phyloP scores from a whole-genome alignment of 345 rosid species.

The Odontarrhena argentea region DNA sequence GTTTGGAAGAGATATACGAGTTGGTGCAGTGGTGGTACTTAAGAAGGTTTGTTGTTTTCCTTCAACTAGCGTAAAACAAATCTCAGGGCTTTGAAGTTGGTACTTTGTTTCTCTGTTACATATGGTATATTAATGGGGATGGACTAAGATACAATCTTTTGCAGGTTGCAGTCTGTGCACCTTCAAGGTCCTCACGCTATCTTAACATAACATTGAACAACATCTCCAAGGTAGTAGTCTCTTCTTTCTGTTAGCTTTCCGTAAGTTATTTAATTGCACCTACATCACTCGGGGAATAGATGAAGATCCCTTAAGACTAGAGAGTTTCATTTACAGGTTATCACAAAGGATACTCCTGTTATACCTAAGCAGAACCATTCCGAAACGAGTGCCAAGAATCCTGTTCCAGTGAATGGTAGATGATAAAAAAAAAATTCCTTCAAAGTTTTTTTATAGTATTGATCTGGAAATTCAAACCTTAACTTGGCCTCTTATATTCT shows the following conservation, averaged over 20 bases:
- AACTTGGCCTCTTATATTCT: neutral
- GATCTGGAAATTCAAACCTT: slow-evolving; percentile 3
- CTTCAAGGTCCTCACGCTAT: slow-evolving; percentile 50
- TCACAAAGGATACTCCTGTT: slow-evolving; percentile 53
- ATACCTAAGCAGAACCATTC: slow-evolving; percentile 34
- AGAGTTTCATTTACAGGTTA: slow-evolving; percentile 54
- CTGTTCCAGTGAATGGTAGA: slow-evolving; percentile 46
- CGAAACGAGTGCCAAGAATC: slow-evolving; percentile 32
- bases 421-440: neutral
- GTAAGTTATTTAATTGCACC: slow-evolving; percentile 11
- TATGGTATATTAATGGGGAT: slow-evolving; percentile 12
- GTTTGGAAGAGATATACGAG: slow-evolving; percentile 61
- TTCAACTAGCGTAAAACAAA: slow-evolving; percentile 1
- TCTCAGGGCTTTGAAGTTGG: slow-evolving; percentile 13
- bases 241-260: neutral
- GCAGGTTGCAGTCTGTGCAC: slow-evolving; percentile 82
- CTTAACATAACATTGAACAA: slow-evolving; percentile 79
- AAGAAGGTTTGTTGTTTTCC: slow-evolving; percentile 53
- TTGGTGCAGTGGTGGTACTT: slow-evolving; percentile 72
- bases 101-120: slow-evolving; percentile 7
- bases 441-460: neutral
- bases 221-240: slow-evolving; percentile 62
- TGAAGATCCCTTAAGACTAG: neutral
- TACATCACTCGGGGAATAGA: slow-evolving; percentile 4
- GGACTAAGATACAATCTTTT: slow-evolving; percentile 30